Base-by-base conservation (phyloP, 2,329 filamentous ascomycete genomes). In the Aureobasidium musti region DNA sequence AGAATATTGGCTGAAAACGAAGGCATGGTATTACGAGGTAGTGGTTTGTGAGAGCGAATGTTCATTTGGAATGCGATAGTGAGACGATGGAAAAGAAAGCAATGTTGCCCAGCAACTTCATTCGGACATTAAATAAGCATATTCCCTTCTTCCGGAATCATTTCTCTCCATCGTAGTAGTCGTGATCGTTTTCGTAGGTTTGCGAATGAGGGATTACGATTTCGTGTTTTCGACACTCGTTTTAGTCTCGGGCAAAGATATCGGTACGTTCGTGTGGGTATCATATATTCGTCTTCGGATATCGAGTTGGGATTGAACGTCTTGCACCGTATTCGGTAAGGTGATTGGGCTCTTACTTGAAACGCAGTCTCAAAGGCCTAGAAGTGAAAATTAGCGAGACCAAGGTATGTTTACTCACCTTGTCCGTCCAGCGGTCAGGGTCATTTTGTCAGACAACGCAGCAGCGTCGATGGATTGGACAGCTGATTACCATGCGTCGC, bases 361-460 rank as follows among this genome's bases (percentile, higher is more conserved):
- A 41, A 52, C 59, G 43, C 59, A 52, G 59, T 52, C 45, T 52
- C 59, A 63, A 63, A 11, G 59, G 59, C 59, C 59, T 63, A 63
- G 45, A 23, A 41, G n/a, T 10, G n/a, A 61, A 37, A 0, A 63
- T 63, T 63, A 63, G 59, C 45, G 26, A 63, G 23, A 19, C 39
- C 14, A 41, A 30, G 5, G 59, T 7, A 23, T 33, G 59, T 13
- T 17, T 63, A 52, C 59, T 63, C 59, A 63, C 59, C 59, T 39
- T 52, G 45, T 52, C 45, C 59, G 59, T 63, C 59, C 45, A 63
- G 59, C 59, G 59, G 47, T 28, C 45, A 52, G 45, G 59, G 17
- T 49, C 33, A 41, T 37, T 28, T 30, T 35, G 17, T 23, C n/a
- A 5, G 5, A 30, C 37, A 28, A 8, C 11, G 35, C 6, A 30